Evolutionary conservation across 2,329 filamentous ascomycete genomes (phyloP).

Genomic region (Metarhizium humberi): DNA sequence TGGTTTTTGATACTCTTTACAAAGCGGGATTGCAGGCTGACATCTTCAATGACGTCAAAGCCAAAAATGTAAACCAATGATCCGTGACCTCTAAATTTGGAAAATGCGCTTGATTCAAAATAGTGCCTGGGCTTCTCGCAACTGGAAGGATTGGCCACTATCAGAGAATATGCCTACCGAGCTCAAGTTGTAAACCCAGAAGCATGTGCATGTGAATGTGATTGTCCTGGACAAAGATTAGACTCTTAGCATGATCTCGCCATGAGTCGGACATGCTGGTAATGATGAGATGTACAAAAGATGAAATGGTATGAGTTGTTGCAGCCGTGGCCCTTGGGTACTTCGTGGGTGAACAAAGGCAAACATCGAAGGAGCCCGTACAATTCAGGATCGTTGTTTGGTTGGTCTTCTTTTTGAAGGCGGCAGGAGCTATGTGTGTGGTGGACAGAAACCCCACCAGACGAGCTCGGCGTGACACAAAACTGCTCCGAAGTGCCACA

Average conservation of each 20-base stretch:
- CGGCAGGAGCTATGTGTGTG: too few relatives aligned
- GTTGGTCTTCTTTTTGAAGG: too few relatives aligned
- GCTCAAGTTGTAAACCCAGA: background rate
- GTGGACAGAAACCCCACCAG: background rate
- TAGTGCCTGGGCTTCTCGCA: background rate
- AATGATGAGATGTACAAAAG: too few relatives aligned
- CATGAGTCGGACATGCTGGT: too few relatives aligned
- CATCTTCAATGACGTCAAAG: background rate
- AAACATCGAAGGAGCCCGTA: background rate
- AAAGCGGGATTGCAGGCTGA: background rate
- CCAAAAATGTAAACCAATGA: background rate
- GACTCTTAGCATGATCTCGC: too few relatives aligned
- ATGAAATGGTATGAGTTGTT: background rate
- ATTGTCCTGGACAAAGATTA: too few relatives aligned
- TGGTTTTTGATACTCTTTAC: background rate
- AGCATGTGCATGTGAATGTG: too few relatives aligned
- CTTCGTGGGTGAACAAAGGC: background rate
- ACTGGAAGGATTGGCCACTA: background rate
- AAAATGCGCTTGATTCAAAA: background rate
- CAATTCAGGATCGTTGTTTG: too few relatives aligned
- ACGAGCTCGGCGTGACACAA: conserved; percentile 4
- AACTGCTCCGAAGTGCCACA: conserved; percentile 1
- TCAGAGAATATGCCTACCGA: background rate
- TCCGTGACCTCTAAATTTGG: background rate
- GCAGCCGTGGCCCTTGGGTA: background rate